phyloP scores from a whole-genome alignment of 176 grass and related monocot genomes.

The Chrysopogon serrulatus region DNA sequence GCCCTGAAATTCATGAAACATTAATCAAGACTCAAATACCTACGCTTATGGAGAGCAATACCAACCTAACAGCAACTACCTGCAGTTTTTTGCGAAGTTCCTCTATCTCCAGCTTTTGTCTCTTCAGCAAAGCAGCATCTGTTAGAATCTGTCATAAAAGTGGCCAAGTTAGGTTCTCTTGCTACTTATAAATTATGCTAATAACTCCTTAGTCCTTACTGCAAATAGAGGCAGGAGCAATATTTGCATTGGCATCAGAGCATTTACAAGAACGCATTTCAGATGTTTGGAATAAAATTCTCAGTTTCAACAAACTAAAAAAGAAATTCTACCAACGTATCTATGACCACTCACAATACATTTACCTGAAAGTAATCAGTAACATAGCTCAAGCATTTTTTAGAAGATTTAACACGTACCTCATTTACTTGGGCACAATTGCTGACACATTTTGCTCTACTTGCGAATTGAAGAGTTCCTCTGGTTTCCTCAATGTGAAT shows the following conservation, averaged over 20 bases:
- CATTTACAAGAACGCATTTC: neutral
- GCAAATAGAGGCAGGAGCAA: neutral
- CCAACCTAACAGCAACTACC: slow-evolving; percentile 48
- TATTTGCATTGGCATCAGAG: neutral
- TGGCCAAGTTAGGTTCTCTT: slow-evolving; percentile 6
- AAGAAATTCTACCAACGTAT: neutral
- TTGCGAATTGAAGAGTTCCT: slow-evolving; percentile 97
- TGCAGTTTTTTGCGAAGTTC: slow-evolving; percentile 79
- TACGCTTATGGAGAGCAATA: neutral
- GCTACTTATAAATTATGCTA: neutral
- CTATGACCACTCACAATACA: neutral
- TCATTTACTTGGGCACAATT: slow-evolving; percentile 98
- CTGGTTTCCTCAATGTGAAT: slow-evolving; percentile 83
- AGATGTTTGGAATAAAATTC: neutral
- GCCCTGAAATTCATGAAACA: slow-evolving; percentile 58
- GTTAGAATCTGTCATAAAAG: slow-evolving; percentile 62
- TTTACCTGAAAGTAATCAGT: neutral
- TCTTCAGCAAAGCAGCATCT: slow-evolving; percentile 88
- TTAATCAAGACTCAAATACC: neutral
- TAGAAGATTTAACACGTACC: slow-evolving; percentile 36
- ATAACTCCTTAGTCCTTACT: slow-evolving; percentile 7
- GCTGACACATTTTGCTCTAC: slow-evolving; percentile 91
- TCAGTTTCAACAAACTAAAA: neutral
- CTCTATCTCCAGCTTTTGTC: slow-evolving; percentile 94
- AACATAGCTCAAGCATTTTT: neutral